Evolutionary conservation across 345 rosid species (phyloP).

Genomic region (Eucalyptus shirleyi): DNA sequence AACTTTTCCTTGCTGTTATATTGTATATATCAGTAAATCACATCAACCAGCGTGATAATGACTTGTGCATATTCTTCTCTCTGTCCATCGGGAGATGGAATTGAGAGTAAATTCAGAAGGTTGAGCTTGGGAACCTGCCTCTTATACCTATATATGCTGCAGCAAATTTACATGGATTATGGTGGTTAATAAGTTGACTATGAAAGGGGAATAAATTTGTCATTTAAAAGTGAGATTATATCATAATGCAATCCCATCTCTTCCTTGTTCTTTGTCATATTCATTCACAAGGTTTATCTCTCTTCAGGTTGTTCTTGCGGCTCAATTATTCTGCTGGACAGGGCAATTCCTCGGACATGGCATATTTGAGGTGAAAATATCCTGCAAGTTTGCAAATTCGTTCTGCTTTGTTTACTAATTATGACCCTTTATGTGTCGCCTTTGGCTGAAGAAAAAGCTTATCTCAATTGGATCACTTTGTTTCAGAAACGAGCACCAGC

Average conservation of each 20-base stretch:
- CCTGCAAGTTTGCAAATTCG: not conserved
- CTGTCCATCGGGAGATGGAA: not conserved
- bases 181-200: not conserved
- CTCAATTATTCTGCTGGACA: slow-evolving; percentile 69
- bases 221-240: not conserved
- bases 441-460: not conserved
- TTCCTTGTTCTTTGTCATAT: not conserved
- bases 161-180: not conserved
- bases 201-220: not conserved
- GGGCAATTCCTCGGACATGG: slow-evolving; percentile 88
- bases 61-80: not conserved
- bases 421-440: not conserved
- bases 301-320: slow-evolving; percentile 50
- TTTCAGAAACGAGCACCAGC: slow-evolving; percentile 83
- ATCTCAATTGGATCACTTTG: not conserved
- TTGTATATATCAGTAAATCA: not conserved
- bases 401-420: not conserved
- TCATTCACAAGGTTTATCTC: not conserved
- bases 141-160: not conserved
- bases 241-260: not conserved
- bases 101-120: not conserved
- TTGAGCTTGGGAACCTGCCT: not conserved
- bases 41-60: not conserved
- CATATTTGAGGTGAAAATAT: slow-evolving; percentile 55
- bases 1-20: not conserved